Evolutionary conservation across 441 rosid genomes (phyloP), one percentile per base, ranked within the genome.

Genomic region (Syzygium syzygioides): DNA sequence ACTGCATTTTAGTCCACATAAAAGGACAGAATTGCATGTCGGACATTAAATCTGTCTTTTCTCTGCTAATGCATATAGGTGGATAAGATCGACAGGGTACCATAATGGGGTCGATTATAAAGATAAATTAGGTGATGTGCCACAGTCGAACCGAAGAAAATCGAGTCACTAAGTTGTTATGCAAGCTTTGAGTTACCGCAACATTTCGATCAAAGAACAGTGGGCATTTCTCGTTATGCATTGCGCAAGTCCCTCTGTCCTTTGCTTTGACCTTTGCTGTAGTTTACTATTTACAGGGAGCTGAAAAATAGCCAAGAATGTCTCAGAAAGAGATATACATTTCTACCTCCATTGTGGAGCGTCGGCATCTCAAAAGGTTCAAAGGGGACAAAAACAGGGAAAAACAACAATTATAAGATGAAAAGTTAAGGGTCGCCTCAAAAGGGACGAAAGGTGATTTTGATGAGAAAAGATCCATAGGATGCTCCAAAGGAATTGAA

Each of bases 381-480:
- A 20, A 13, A 13, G 30, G 50, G 48, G 57, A 25, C 57, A 37
- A 23, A 6, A 25, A 37, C 52, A 76, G 83, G 76, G 28, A 20
- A 76, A 76, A 76, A 23, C 83, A 76, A 76, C 83, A 76, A 76
- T 76, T 4, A 48, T 60, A 64, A 48, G 55, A 41, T 12, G 18
- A n/a, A 48, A 48, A 32, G 55, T 53, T 14, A 54, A 54, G 79
- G 48, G 26, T 66, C 62, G 45, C 88, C 88, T 87, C 88, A 64
- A 87, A 87, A 87, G 88, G 84, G 88, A 64, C 68, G 84, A 66
- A 87, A 87, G 88, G 66, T 23, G 55, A 66, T 48, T 76, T 76
- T n/a, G 28, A 87, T 60, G 59, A 87, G n/a, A 64, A 87, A 68
- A 71, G 86, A 57, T 55, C 15, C 86, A 85, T 85, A 54, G 86